Evolutionary conservation across 2,329 filamentous ascomycete species (phyloP).

Genomic region (Apiospora kogelbergensis): DNA sequence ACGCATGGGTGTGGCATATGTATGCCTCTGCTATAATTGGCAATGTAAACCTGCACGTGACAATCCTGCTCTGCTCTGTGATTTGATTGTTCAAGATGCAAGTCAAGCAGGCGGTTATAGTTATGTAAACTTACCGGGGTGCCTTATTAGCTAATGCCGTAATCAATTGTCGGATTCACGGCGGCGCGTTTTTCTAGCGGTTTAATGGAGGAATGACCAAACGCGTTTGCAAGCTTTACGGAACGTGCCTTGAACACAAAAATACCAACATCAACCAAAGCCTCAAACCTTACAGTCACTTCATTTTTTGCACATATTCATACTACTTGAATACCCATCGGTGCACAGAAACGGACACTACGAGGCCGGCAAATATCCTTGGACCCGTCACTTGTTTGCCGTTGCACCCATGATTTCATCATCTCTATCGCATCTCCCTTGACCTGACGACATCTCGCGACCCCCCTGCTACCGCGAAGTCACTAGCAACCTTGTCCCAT

Average conservation of each 20-base stretch:
- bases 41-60: not conserved
- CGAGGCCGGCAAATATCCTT: not conserved
- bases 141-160: not conserved
- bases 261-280: slow-evolving; percentile 1
- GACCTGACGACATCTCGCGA: slow-evolving; percentile 6
- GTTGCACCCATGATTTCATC: not conserved
- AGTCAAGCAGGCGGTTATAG: not conserved
- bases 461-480: slow-evolving; percentile 4
- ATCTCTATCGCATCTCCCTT: not conserved
- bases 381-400: not conserved
- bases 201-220: not conserved
- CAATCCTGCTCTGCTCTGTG: not conserved
- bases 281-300: not conserved
- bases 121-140: not conserved
- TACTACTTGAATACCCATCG: too few species aligned
- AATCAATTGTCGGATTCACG: not conserved
- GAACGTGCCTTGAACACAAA: slow-evolving; percentile 6
- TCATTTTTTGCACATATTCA: not conserved
- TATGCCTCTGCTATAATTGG: not conserved
- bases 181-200: slow-evolving; percentile 1
- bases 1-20: too few species aligned
- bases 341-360: not conserved
- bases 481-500: slow-evolving; percentile 3
- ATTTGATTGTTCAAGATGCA: not conserved
- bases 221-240: slow-evolving; percentile 2